A percentile compares a stretch with the other conserved stretches of the same genome.
phyloP scores from a whole-genome alignment of 768 basidiomycete genomes.

The Clavaria fumosa region DNA sequence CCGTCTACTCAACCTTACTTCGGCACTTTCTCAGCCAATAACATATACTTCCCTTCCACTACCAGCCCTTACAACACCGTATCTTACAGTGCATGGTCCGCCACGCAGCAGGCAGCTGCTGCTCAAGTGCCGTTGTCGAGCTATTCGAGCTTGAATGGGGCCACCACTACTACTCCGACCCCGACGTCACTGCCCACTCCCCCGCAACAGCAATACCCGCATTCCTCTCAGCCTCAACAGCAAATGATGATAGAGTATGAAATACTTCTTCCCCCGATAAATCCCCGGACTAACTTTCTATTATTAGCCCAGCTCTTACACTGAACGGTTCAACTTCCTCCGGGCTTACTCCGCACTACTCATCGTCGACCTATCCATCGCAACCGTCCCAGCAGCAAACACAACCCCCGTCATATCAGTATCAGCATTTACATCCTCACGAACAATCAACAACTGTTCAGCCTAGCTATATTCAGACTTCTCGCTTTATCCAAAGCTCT shows the following conservation, averaged over 20 bases:
- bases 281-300: constrained; percentile 7
- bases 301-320: constrained; percentile 41
- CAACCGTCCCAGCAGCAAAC: constrained; percentile 21
- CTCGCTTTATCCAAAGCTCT: too few species aligned
- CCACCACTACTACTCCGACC: constrained; percentile 34
- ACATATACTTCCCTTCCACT: constrained; percentile 17
- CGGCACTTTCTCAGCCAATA: constrained; percentile 21
- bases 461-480: constrained; percentile 19
- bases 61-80: constrained; percentile 36
- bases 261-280: constrained; percentile 7
- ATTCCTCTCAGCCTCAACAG: constrained; percentile 17
- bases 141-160: constrained; percentile 67
- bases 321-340: constrained; percentile 33
- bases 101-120: constrained; percentile 22
- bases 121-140: constrained; percentile 56
- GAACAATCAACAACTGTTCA: constrained; percentile 26
- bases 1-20: constrained; percentile 28
- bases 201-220: constrained; percentile 14
- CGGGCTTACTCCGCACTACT: constrained; percentile 28
- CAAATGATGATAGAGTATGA: constrained; percentile 62
- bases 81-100: constrained; percentile 39
- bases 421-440: constrained; percentile 20
- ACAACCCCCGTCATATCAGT: constrained; percentile 25
- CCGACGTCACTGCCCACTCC: constrained; percentile 15
- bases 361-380: constrained; percentile 26